Evolutionary conservation across 805 yeast species (phyloP), one percentile per base, ranked within the genome.

Genomic region (Blastobotrys chiropterorum): DNA sequence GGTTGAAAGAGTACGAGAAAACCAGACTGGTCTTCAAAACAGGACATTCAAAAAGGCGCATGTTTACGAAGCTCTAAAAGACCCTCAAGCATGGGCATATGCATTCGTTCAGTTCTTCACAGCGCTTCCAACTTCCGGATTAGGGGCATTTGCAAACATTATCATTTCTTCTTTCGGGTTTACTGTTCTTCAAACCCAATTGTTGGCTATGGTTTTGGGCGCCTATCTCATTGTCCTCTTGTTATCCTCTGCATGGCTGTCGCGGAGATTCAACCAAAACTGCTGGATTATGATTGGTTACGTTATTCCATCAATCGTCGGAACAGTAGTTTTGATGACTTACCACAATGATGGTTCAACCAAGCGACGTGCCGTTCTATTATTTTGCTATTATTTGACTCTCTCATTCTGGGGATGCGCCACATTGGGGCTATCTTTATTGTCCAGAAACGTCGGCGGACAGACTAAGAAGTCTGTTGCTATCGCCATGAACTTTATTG

Each of bases 1-100:
- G 44, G 54, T 57, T 2, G 55, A 49, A n/a, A 40, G 57, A 43
- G 43, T 56, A 3, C 47, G 57, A 38, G 47, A 41, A 17, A 77
- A 75, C 59, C 69, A 68, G 48, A 75, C 74, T 46, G 81, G 80
- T 57, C 65, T 72, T 38, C 73, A 75, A 39, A 67, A 67, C 52
- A 66, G 56, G 34, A 64, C 62, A 20, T 68, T 68, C 60, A 74
- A 74, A 57, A 60, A 61, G 63, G 61, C 68, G 43, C 81, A 77
- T 62, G 70, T 71, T 39, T 62, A 56, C 13, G 81, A 77, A 57
- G 73, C 77, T 2, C 54, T 75, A 40, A 19, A 58, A 26, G 81
- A 77, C 58, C 66, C 69, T 31, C 70, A 72, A 60, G 57, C 72
- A 31, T 69, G 62, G 56, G 53, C 60, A 3, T 65, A 60, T 52